Evolutionary conservation across 768 basidiomycete species (phyloP).

Genomic region (Leccinum variicolor): DNA sequence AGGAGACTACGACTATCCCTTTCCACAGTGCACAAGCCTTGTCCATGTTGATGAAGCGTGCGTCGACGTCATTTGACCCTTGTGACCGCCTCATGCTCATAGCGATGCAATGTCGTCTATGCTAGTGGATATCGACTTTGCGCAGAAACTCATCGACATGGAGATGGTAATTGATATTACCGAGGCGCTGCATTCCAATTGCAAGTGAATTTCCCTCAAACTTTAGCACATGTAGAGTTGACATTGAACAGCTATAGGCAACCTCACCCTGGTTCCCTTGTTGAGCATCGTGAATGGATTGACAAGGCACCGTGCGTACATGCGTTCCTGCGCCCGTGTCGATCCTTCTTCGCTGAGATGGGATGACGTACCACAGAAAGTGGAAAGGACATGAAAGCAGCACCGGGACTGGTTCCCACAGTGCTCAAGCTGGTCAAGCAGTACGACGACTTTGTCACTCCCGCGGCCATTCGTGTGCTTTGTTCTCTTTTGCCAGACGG

Average conservation of each 20-base stretch:
- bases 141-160: slow-evolving; percentile 13
- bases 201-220: slow-evolving; percentile 3
- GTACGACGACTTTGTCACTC: slow-evolving; percentile 28
- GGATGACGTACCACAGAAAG: not conserved
- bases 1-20: slow-evolving; percentile 15
- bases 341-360: not conserved
- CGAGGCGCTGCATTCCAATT: slow-evolving; percentile 12
- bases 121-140: slow-evolving; percentile 14
- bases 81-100: not conserved
- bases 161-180: slow-evolving; percentile 16
- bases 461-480: slow-evolving; percentile 24
- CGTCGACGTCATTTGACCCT: not conserved
- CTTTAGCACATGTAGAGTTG: not conserved
- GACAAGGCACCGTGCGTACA: slow-evolving; percentile 11
- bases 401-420: slow-evolving; percentile 2
- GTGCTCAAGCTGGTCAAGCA: slow-evolving; percentile 19
- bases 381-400: slow-evolving; percentile 9
- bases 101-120: not conserved
- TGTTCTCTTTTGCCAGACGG: slow-evolving; percentile 24
- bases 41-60: slow-evolving; percentile 25
- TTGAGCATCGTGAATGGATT: slow-evolving; percentile 18
- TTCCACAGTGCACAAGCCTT: slow-evolving; percentile 28
- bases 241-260: slow-evolving; percentile 12
- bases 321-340: not conserved
- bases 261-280: slow-evolving; percentile 20